phyloP scores from a whole-genome alignment of 495 filamentous ascomycete species.

The Neurospora sp. region DNA sequence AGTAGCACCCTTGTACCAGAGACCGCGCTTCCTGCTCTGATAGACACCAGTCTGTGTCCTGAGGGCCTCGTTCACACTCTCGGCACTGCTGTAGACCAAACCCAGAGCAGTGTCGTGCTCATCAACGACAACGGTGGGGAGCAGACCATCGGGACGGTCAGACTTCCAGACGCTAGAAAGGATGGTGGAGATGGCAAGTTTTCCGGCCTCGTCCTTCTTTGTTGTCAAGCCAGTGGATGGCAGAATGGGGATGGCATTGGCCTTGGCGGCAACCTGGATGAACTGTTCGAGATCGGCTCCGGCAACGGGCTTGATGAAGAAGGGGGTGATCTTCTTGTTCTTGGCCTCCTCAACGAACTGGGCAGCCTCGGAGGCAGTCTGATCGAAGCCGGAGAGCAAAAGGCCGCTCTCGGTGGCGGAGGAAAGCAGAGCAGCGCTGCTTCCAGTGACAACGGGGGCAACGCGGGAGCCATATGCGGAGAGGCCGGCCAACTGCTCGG shows the following conservation, averaged over 20 bases:
- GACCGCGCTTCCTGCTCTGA: slow-evolving; percentile 82
- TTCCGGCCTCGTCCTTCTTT: slow-evolving; percentile 43
- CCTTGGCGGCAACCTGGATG: slow-evolving; percentile 41
- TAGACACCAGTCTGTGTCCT: slow-evolving; percentile 87
- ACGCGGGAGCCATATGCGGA: slow-evolving; percentile 34
- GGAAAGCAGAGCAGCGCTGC: slow-evolving; percentile 14
- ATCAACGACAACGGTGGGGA: slow-evolving; percentile 82
- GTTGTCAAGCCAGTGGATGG: slow-evolving; percentile 58
- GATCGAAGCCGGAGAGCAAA: slow-evolving; percentile 37
- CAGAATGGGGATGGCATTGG: slow-evolving; percentile 67
- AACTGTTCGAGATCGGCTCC: slow-evolving; percentile 40
- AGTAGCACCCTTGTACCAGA: slow-evolving; percentile 95
- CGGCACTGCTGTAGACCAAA: slow-evolving; percentile 83
- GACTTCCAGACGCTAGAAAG: slow-evolving; percentile 60
- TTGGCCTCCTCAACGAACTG: slow-evolving; percentile 36
- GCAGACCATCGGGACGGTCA: slow-evolving; percentile 75
- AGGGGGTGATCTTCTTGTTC: slow-evolving; percentile 30
- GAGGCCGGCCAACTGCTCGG: slow-evolving; percentile 45
- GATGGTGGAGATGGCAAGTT: slow-evolving; percentile 57
- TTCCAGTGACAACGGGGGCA: slow-evolving; percentile 28
- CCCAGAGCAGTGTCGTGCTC: slow-evolving; percentile 79
- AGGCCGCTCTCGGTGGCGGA: slow-evolving; percentile 30
- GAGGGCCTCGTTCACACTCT: slow-evolving; percentile 79
- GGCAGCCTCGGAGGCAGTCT: slow-evolving; percentile 24
- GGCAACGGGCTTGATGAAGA: slow-evolving; percentile 35